Conservation (phyloP, 257 asterid genomes). For the Solanum medicagineum region DNA sequence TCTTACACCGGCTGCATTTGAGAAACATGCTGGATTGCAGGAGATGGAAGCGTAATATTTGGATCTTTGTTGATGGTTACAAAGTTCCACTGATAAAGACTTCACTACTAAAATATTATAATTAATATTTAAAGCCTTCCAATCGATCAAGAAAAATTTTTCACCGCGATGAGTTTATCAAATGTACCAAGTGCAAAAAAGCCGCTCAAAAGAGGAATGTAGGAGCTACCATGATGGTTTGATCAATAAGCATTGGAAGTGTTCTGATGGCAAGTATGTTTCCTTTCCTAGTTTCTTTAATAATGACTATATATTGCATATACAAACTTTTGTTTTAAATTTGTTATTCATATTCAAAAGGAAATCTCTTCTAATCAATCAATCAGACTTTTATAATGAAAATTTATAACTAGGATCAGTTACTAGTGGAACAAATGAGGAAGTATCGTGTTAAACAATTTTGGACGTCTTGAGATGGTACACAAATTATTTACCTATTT, state of each 20-base stretch:
- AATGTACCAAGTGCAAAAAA: constrained; percentile 25
- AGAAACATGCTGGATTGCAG: constrained; percentile 37
- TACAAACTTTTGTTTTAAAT: neutral
- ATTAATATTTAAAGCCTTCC: constrained; percentile 17
- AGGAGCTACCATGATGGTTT: constrained; percentile 33
- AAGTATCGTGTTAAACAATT: too few relatives aligned
- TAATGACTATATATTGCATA: neutral
- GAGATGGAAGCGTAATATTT: constrained; percentile 43
- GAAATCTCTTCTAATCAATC: neutral
- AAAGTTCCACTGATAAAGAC: constrained; percentile 38
- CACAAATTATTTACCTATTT: too few relatives aligned
- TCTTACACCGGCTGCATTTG: constrained; percentile 42
- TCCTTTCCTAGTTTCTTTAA: neutral
- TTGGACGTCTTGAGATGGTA: too few relatives aligned
- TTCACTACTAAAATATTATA: constrained; percentile 31
- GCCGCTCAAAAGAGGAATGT: constrained; percentile 31
- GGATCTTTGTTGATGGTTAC: constrained; percentile 32
- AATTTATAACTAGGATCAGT: neutral
- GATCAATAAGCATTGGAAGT: constrained; percentile 19
- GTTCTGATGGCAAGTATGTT: constrained; percentile 38
- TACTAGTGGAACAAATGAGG: too few relatives aligned
- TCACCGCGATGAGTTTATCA: constrained; percentile 23
- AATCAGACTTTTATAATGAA: neutral
- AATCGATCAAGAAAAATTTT: neutral
- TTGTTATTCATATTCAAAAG: neutral